Percentiles rank a stretch among this genome's conserved stretches.
Evolutionary conservation across 441 rosid genomes (phyloP).

Genomic region (Melastoma candidum): DNA sequence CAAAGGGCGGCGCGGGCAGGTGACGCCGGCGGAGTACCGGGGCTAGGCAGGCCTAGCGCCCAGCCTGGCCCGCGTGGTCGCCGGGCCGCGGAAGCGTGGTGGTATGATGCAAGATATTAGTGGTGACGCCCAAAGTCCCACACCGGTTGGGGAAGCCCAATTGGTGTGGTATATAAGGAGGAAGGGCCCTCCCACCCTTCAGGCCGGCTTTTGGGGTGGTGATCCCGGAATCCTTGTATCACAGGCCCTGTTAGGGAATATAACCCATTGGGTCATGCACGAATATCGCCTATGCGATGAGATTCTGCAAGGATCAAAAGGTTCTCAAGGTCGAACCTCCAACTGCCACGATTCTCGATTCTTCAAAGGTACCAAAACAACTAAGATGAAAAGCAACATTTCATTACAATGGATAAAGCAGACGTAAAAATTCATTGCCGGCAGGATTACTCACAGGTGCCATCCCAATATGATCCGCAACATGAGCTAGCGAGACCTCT

Average conservation of each 20-base stretch:
- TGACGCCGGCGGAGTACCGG: too few relatives aligned
- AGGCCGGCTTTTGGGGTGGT: too few relatives aligned
- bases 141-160: too few relatives aligned
- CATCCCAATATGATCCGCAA: constrained; percentile 22
- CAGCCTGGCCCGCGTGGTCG: too few relatives aligned
- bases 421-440: neutral
- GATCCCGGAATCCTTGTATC: too few relatives aligned
- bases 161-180: too few relatives aligned
- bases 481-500: constrained; percentile 14
- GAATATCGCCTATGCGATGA: constrained; percentile 72
- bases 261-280: constrained; percentile 75
- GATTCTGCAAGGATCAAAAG: constrained; percentile 31
- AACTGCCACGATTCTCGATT: constrained; percentile 30
- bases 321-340: constrained; percentile 26
- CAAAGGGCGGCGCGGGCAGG: too few relatives aligned
- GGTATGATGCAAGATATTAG: too few relatives aligned
- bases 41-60: too few relatives aligned
- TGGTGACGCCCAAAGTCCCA: too few relatives aligned
- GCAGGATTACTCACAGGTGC: constrained; percentile 22
- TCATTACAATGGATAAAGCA: neutral
- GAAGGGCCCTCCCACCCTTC: too few relatives aligned
- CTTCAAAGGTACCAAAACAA: constrained; percentile 44
- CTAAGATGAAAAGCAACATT: neutral
- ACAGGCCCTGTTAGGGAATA: constrained; percentile 67
- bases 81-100: too few relatives aligned